Conservation (phyloP, 2,329 filamentous ascomycete genomes). For the Fusarium napiforme region DNA sequence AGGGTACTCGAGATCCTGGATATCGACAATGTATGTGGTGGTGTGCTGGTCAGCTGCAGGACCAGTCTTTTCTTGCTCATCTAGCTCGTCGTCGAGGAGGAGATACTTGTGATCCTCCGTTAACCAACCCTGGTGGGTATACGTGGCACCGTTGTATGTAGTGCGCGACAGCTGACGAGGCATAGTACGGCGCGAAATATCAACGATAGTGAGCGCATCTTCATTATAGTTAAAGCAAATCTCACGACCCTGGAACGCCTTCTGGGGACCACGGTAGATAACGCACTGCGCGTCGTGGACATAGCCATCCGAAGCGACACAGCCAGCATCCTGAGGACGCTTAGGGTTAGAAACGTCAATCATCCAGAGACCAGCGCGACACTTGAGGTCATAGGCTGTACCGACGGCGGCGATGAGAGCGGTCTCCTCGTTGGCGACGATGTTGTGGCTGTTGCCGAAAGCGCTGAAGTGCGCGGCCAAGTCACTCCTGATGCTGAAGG, state of each 20-base stretch:
- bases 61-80: conserved; percentile 57
- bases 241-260: conserved; percentile 2
- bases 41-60: conserved; percentile 54
- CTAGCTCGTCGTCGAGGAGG: conserved; percentile 64
- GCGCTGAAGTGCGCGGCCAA: neutral
- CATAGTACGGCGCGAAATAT: conserved; percentile 9
- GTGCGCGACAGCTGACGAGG: conserved; percentile 12
- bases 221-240: conserved; percentile 21
- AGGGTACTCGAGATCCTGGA: conserved; percentile 53
- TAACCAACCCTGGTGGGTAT: conserved; percentile 63
- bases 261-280: conserved; percentile 5
- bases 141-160: conserved; percentile 8
- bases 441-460: conserved; percentile 15
- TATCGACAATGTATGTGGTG: conserved; percentile 62
- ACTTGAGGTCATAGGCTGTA: conserved; percentile 1
- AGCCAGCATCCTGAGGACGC: conserved; percentile 4
- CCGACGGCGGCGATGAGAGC: neutral
- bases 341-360: conserved; percentile 3
- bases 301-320: neutral
- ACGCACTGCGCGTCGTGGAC: conserved; percentile 14
- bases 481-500: conserved; percentile 4
- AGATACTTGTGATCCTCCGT: conserved; percentile 56
- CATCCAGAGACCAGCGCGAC: conserved; percentile 13
- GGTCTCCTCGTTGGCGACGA: conserved; percentile 2
- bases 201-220: conserved; percentile 9